Evolutionary conservation across 2,329 filamentous ascomycete genomes (phyloP), one percentile per base, ranked within the genome.

Genomic region (Aspergillus fructus): DNA sequence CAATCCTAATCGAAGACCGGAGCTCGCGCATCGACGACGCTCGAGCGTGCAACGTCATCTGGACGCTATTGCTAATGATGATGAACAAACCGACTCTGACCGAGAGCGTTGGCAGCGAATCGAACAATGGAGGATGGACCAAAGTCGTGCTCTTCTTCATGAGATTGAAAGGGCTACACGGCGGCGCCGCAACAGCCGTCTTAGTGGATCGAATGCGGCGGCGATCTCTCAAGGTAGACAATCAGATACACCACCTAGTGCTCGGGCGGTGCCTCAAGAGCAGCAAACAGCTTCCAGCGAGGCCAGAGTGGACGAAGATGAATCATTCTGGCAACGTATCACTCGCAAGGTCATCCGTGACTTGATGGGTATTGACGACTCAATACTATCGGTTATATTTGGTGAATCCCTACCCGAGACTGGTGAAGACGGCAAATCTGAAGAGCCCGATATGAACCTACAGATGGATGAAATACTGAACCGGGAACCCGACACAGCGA

Each of bases 101-200:
- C 79, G 84, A 41, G 91, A 96, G 64, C 88, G 89, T 69, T 89
- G 88, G 70, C 85, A 88, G 65, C 85, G 93, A 59, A 96, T 99
- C 69, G 93, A 97, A 74, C 84, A 85, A 51, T 99, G 94, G 94
- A 85, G 93, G 55, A 76, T 96, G 68, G 93, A 97, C 68, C 93
- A 99, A 72, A 96, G 92, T 72, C 85, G 85, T 58, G 86, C 91
- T 11, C 79, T 99, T 27, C 74, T 97, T 34, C 90, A 96, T 55
- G 91, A 97, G 74, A 93, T 97, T 48, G 90, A 96, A 73, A 88
- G 85, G 60, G 91, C 96, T 75, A 96, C 92, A 4, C 81, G 85
- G 55, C 82, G 89, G 57, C 84, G 89, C 57, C 83, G 74, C 50
- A 67, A 64, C 33, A 71, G 68, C 55, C 68, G 64, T 46, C 59